A percentile compares a stretch with the other conserved stretches of the same genome.
These are phyloP conservation scores for Fraxinus dipetala DNA, from an alignment of 305 asterid genomes.

Conservation along the genomic window DNA sequence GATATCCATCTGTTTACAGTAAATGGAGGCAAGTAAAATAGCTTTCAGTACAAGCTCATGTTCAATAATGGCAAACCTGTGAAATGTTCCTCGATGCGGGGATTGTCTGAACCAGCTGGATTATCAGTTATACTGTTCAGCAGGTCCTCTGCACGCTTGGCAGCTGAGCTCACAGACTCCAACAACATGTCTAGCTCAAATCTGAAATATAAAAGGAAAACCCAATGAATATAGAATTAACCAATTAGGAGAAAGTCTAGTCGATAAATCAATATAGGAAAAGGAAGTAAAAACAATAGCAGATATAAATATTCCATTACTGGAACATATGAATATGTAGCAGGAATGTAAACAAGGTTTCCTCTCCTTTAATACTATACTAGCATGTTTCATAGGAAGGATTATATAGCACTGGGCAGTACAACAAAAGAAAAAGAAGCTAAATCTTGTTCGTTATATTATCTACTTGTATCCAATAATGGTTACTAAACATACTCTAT, in stretches of 20 bases:
- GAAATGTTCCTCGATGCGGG: constrained; percentile 73
- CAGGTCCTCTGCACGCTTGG: constrained; percentile 85
- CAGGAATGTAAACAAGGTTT: not conserved
- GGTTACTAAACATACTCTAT: not conserved
- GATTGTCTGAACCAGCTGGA: constrained; percentile 53
- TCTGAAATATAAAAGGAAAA: constrained; percentile 44
- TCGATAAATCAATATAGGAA: constrained; percentile 1
- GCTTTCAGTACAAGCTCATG: constrained; percentile 18
- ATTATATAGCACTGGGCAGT: not conserved
- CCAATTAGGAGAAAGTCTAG: constrained; percentile 13
- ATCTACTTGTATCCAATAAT: not conserved
- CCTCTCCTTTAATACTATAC: not conserved
- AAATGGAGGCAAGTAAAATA: constrained; percentile 21
- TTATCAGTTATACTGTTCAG: constrained; percentile 61
- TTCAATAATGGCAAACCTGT: constrained; percentile 57
- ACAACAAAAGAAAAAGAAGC: not conserved
- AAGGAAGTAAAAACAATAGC: not conserved
- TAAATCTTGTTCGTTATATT: not conserved
- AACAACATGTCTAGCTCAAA: constrained; percentile 97
- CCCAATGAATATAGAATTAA: constrained; percentile 13
- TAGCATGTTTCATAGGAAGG: not conserved
- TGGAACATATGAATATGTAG: constrained; percentile 4
- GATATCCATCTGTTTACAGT: not conserved
- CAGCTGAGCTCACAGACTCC: constrained; percentile 85
- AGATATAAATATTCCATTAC: constrained; percentile 2